A percentile compares a stretch with the other conserved stretches of the same genome.
phyloP scores from a whole-genome alignment of 2,329 filamentous ascomycete species.

The Cadophora sp. region DNA sequence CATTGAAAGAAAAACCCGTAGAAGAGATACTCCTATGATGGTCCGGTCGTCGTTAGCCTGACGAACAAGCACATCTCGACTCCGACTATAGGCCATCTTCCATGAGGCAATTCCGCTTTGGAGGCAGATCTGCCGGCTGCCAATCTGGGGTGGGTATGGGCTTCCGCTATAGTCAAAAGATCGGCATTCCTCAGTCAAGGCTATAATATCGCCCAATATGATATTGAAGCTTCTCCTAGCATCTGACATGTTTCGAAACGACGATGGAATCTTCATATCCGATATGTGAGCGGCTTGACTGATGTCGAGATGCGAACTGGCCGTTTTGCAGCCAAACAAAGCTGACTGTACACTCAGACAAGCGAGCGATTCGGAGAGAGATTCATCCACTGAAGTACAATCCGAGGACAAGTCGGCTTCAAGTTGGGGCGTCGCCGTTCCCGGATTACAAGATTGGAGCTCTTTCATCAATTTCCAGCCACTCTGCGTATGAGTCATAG shows the following conservation, averaged over 20 bases:
- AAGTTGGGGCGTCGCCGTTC: neutral
- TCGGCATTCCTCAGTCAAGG: neutral
- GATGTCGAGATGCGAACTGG: slow-evolving; percentile 9
- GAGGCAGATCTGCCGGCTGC: slow-evolving; percentile 2
- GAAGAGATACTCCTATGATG: neutral
- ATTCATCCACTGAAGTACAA: slow-evolving; percentile 1
- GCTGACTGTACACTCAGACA: slow-evolving; percentile 15
- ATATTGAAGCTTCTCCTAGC: slow-evolving; percentile 5
- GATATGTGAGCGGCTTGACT: neutral
- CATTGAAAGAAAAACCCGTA: slow-evolving; percentile 7
- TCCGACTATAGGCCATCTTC: slow-evolving; percentile 10
- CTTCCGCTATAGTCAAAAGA: neutral
- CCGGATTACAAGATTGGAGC: neutral
- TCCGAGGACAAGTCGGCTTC: neutral
- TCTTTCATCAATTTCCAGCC: slow-evolving; percentile 17
- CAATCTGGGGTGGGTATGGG: neutral
- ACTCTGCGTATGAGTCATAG: slow-evolving; percentile 9
- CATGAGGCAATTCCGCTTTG: slow-evolving; percentile 4
- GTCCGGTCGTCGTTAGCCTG: neutral
- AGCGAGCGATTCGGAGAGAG: neutral
- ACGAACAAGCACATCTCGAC: neutral
- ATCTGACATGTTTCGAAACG: slow-evolving; percentile 9
- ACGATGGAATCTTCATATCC: neutral
- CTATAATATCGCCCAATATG: neutral
- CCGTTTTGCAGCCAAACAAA: slow-evolving; percentile 12